Conservation (phyloP, 192 early-diverging fungal genomes). For the Blastocladiella britannica region DNA sequence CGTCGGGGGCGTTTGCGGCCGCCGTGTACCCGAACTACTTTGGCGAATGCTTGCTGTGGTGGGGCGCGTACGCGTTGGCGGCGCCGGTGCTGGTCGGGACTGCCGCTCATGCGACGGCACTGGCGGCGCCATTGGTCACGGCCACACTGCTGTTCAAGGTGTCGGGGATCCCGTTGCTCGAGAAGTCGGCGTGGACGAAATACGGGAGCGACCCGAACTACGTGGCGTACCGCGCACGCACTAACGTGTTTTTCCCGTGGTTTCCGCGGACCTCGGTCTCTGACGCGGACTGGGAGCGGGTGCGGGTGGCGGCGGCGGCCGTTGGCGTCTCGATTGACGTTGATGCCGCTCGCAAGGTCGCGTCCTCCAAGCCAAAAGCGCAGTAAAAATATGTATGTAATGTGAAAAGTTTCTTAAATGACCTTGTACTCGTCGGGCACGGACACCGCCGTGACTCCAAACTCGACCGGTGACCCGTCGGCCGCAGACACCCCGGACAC, state of each 20-base stretch:
- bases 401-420: not conserved
- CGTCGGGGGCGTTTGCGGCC: not conserved
- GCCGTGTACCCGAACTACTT: not conserved
- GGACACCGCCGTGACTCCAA: not conserved
- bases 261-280: not conserved
- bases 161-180: not conserved
- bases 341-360: too few species aligned
- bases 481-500: constrained; percentile 15
- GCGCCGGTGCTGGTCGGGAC: not conserved
- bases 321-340: too few species aligned
- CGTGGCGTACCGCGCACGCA: not conserved
- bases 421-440: constrained; percentile 1
- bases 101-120: not conserved
- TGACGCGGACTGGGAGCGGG: too few species aligned
- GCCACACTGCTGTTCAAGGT: not conserved
- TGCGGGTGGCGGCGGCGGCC: too few species aligned
- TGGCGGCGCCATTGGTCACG: not conserved
- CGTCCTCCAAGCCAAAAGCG: too few species aligned
- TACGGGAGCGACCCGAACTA: not conserved
- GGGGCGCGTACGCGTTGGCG: not conserved
- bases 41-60: not conserved
- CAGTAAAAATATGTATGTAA: not conserved
- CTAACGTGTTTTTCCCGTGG: not conserved
- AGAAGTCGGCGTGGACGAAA: not conserved
- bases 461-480: not conserved